These are phyloP conservation scores for Colletotrichum trifolii DNA, from an alignment of 2,329 filamentous ascomycete species.

Conservation along the genomic window DNA sequence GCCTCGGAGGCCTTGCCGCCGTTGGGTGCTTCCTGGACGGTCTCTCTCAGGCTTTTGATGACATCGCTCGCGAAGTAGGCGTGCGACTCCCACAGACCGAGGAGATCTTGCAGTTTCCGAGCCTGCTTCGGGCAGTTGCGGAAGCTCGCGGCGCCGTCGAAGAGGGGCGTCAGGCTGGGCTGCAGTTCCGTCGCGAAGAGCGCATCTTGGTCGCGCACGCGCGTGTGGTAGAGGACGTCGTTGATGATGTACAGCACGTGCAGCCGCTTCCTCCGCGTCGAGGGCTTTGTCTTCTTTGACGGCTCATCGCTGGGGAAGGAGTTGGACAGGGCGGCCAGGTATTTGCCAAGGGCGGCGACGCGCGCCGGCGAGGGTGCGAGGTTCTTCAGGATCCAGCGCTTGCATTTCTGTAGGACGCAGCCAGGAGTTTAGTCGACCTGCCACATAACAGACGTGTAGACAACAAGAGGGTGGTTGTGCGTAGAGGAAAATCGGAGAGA, in stretches of 20 bases:
- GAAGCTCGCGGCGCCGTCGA: constrained; percentile 67
- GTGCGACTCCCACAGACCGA: constrained; percentile 78
- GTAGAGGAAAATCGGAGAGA: constrained; percentile 38
- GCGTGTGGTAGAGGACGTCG: constrained; percentile 79
- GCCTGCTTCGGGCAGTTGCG: constrained; percentile 73
- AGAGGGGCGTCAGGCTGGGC: constrained; percentile 69
- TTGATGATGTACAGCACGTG: constrained; percentile 83
- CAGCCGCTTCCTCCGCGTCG: constrained; percentile 74
- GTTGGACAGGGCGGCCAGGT: constrained; percentile 75
- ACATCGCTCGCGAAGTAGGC: constrained; percentile 68
- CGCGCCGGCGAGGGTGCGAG: constrained; percentile 75
- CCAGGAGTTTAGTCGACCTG: constrained; percentile 49
- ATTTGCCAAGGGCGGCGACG: constrained; percentile 77
- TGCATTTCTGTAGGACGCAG: constrained; percentile 76
- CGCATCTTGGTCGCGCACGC: constrained; percentile 60
- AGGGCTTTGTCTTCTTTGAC: constrained; percentile 51
- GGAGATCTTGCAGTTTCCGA: constrained; percentile 70
- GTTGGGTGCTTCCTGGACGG: constrained; percentile 56
- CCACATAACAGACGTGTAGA: constrained; percentile 9
- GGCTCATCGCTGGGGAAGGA: constrained; percentile 55
- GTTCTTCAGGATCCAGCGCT: constrained; percentile 83
- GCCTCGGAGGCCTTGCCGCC: constrained; percentile 23
- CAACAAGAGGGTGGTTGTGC: constrained; percentile 25
- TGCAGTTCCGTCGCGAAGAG: constrained; percentile 68
- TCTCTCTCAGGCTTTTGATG: constrained; percentile 68